Percentiles rank a stretch among this genome's conserved stretches.
These are phyloP conservation scores for Mortierella sp. DNA, from an alignment of 371 early-diverging fungal species.

Conservation along the genomic window DNA sequence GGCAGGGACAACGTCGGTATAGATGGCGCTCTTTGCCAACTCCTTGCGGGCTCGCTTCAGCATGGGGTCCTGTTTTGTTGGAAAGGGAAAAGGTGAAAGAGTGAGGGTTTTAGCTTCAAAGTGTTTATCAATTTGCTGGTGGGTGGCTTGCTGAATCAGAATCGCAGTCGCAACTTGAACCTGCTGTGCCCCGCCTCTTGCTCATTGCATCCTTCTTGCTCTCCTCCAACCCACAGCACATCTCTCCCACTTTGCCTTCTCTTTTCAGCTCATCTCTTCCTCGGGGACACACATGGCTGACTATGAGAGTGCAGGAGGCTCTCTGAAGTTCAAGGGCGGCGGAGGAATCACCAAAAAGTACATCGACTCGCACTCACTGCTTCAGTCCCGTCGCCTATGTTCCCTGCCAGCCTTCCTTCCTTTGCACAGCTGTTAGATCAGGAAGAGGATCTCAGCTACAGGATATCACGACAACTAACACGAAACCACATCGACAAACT, in stretches of 20 bases:
- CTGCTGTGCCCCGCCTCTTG: too few relatives aligned
- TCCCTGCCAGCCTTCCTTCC: too few relatives aligned
- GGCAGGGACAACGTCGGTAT: slow-evolving; percentile 49
- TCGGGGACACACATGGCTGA: slow-evolving; percentile 28
- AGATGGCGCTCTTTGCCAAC: slow-evolving; percentile 48
- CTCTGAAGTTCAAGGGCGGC: slow-evolving; percentile 69
- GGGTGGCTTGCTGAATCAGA: slow-evolving; percentile 13
- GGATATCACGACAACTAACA: too few relatives aligned
- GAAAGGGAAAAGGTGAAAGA: background rate
- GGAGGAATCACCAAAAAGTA: slow-evolving; percentile 66
- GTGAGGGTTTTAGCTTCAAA: slow-evolving; percentile 2
- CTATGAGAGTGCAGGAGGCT: slow-evolving; percentile 67
- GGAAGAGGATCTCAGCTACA: too few relatives aligned
- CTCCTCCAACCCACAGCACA: background rate
- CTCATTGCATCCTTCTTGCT: too few relatives aligned
- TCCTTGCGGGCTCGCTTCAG: slow-evolving; percentile 44
- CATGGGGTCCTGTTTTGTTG: slow-evolving; percentile 20
- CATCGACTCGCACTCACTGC: too few relatives aligned
- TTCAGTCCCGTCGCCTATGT: too few relatives aligned
- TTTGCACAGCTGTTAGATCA: too few relatives aligned
- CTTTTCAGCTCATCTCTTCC: background rate
- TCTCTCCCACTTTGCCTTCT: background rate
- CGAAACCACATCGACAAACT: too few relatives aligned
- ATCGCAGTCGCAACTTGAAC: background rate
- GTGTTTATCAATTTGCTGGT: background rate